Conservation (phyloP, 768 basidiomycete species). For the Boletellus emodensis region DNA sequence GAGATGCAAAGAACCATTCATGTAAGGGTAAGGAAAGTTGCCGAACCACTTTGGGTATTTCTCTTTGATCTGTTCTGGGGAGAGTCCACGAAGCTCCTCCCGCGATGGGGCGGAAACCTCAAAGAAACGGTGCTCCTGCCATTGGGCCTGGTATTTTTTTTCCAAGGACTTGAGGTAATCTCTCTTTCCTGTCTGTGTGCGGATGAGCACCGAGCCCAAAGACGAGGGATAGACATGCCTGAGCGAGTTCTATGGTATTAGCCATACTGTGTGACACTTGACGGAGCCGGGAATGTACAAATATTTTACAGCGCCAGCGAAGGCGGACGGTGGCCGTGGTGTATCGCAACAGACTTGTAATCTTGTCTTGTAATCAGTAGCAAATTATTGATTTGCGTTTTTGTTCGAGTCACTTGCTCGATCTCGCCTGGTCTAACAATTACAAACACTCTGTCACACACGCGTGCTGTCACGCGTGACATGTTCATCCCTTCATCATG, state of each 20-base stretch:
- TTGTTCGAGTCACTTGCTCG: slow-evolving; percentile 17
- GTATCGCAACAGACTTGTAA: slow-evolving; percentile 23
- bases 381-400: background rate
- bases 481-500: slow-evolving; percentile 36
- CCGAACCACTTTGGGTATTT: slow-evolving; percentile 97
- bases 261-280: slow-evolving; percentile 40
- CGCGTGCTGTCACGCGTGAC: slow-evolving; percentile 33
- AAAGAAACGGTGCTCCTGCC: slow-evolving; percentile 76
- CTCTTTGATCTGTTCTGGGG: slow-evolving; percentile 60
- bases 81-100: slow-evolving; percentile 60
- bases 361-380: slow-evolving; percentile 25
- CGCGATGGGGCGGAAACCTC: slow-evolving; percentile 77
- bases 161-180: slow-evolving; percentile 84
- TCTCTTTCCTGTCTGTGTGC: slow-evolving; percentile 81
- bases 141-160: slow-evolving; percentile 76
- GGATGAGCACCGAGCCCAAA: slow-evolving; percentile 4
- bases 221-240: slow-evolving; percentile 35
- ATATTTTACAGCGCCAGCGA: slow-evolving; percentile 32
- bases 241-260: slow-evolving; percentile 62
- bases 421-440: slow-evolving; percentile 7
- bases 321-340: slow-evolving; percentile 20
- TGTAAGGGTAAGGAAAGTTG: slow-evolving; percentile 94
- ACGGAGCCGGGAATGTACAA: slow-evolving; percentile 16
- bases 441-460: slow-evolving; percentile 25
- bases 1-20: slow-evolving; percentile 96